Evolutionary conservation across 371 early-diverging fungal species (phyloP).

Genomic region (Dichotomocladium elegans): DNA sequence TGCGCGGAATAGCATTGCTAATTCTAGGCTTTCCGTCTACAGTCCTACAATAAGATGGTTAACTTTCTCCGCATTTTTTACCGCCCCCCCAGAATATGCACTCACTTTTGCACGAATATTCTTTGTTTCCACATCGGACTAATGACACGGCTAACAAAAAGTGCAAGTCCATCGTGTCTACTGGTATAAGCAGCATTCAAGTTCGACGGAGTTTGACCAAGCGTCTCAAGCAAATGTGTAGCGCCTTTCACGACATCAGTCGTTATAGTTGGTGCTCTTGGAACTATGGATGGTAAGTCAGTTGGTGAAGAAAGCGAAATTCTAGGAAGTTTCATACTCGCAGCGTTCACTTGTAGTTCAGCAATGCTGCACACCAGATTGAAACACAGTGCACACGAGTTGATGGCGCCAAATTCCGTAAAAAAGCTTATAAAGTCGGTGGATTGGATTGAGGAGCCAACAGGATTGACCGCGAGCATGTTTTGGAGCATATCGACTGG

Average conservation of each 20-base stretch:
- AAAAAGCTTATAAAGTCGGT: slow-evolving; percentile 53
- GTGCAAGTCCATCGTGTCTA: slow-evolving; percentile 72
- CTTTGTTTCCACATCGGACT: slow-evolving; percentile 67
- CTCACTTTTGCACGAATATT: slow-evolving; percentile 38
- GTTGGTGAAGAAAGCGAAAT: no score
- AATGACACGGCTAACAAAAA: slow-evolving; percentile 70
- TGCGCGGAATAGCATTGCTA: slow-evolving; percentile 5
- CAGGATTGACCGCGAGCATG: slow-evolving; percentile 25
- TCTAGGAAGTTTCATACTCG: no score
- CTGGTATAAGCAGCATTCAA: slow-evolving; percentile 35
- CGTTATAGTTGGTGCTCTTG: background rate
- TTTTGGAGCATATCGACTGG: slow-evolving; percentile 74
- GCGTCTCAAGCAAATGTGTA: slow-evolving; percentile 12
- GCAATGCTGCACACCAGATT: slow-evolving; percentile 34
- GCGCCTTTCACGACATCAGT: slow-evolving; percentile 13
- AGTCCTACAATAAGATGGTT: no score
- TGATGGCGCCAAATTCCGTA: slow-evolving; percentile 49
- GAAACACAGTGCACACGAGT: slow-evolving; percentile 65
- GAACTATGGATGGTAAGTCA: background rate
- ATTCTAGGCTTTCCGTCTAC: no score
- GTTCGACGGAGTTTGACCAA: slow-evolving; percentile 18
- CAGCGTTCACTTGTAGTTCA: background rate
- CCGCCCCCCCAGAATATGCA: no score
- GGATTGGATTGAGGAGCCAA: slow-evolving; percentile 20
- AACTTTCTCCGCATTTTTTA: no score